A percentile compares a stretch with the other conserved stretches of the same genome.
Evolutionary conservation across 805 yeast species (phyloP).

Genomic region (Lachancea fermentati): DNA sequence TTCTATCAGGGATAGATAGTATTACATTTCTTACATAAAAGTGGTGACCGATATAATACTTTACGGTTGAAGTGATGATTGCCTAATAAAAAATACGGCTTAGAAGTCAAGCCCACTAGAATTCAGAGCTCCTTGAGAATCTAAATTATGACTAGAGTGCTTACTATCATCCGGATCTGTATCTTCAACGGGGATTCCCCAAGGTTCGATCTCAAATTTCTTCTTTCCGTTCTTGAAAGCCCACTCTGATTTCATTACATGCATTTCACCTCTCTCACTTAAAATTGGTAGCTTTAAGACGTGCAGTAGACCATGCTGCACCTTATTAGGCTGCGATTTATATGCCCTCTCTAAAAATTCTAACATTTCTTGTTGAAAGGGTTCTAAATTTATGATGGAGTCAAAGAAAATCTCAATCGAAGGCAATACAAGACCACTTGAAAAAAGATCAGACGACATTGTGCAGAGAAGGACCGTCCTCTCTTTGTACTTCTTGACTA

Average conservation of each 20-base stretch:
- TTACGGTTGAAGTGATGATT: too few relatives aligned
- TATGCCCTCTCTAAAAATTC: conserved; percentile 63
- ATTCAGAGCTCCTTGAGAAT: conserved; percentile 1
- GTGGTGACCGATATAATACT: neutral
- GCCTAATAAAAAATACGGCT: neutral
- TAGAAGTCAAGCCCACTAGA: conserved; percentile 6
- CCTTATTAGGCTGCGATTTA: conserved; percentile 54
- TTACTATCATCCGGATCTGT: conserved; percentile 38
- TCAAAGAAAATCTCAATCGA: conserved; percentile 59
- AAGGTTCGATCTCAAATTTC: conserved; percentile 80
- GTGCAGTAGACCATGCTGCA: conserved; percentile 83
- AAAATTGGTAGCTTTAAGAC: conserved; percentile 65
- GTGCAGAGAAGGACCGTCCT: conserved; percentile 50
- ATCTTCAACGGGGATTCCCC: conserved; percentile 97
- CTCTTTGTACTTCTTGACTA: conserved; percentile 42
- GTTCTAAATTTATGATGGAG: conserved; percentile 66
- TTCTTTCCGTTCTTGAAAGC: conserved; percentile 82
- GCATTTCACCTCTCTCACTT: conserved; percentile 71
- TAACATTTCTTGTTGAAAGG: conserved; percentile 71
- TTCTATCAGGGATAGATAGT: neutral
- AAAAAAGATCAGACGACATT: conserved; percentile 57
- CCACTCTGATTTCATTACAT: conserved; percentile 63
- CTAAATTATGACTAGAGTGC: neutral
- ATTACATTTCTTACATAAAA: neutral
- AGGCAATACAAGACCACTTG: conserved; percentile 41